phyloP scores from a whole-genome alignment of 1,284 basidiomycete species.

The Erythrobasidium hasegawianum region DNA sequence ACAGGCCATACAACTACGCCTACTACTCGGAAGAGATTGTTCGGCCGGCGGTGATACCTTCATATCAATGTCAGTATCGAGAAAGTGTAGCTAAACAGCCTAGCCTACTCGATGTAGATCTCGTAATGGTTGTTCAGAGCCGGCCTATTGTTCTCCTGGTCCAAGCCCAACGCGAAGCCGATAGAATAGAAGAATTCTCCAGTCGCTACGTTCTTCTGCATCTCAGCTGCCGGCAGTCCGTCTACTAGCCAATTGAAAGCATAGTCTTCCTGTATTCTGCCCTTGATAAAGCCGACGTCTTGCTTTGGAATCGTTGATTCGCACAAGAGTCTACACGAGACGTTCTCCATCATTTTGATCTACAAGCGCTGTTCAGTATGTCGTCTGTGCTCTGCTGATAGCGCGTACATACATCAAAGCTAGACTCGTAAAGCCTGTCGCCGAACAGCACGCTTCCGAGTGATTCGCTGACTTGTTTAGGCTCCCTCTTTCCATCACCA shows the following conservation, averaged over 20 bases:
- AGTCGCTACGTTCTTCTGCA: slow-evolving; percentile 74
- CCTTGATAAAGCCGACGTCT: slow-evolving; percentile 84
- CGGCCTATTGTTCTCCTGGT: slow-evolving; percentile 57
- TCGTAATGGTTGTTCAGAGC: slow-evolving; percentile 88
- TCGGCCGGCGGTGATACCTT: slow-evolving; percentile 75
- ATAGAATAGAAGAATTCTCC: slow-evolving; percentile 72
- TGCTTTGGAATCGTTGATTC: slow-evolving; percentile 60
- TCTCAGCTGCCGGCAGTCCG: slow-evolving; percentile 84
- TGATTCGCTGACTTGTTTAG: slow-evolving; percentile 75
- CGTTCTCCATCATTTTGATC: slow-evolving; percentile 71
- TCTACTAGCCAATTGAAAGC: slow-evolving; percentile 93
- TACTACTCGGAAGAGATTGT: slow-evolving; percentile 67
- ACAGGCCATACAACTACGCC: slow-evolving; percentile 87
- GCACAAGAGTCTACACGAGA: slow-evolving; percentile 75
- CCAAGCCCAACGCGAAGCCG: slow-evolving; percentile 50
- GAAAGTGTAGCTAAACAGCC: too few species aligned
- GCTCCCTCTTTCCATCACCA: slow-evolving; percentile 56
- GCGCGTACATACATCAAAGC: slow-evolving; percentile 64
- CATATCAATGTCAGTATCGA: slow-evolving; percentile 11
- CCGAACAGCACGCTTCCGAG: slow-evolving; percentile 92
- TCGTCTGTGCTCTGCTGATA: not conserved
- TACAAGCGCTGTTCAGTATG: slow-evolving; percentile 47
- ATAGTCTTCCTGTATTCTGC: slow-evolving; percentile 86
- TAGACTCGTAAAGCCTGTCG: slow-evolving; percentile 88
- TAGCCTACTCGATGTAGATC: slow-evolving; percentile 65